Evolutionary conservation across 139 green algal genomes (phyloP), one percentile per base, ranked within the genome.

Genomic region (Chlamydomonas schloesseri): DNA sequence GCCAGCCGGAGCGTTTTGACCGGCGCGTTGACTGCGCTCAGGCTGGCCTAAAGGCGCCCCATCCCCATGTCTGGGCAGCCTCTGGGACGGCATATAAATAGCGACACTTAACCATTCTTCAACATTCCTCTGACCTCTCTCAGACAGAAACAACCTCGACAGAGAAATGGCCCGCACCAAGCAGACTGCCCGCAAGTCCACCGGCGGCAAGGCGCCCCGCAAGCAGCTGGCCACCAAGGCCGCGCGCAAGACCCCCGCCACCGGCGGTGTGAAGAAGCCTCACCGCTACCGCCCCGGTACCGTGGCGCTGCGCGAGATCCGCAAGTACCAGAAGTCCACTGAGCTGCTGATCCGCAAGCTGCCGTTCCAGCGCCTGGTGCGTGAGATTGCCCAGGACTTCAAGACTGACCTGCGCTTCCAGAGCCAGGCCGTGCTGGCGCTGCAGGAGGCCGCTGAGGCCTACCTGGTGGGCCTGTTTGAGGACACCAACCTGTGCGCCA

Each of bases 381-480:
- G 97, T 46, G 97, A 99, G 92, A 99, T 99, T 78, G 96, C 97
- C 37, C 96, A 99, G 94, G 97, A 99, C 94, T 99, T 99, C 97
- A 99, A 99, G 95, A 98, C 97, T 73, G 97, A 99, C 95, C 94
- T 99, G 90, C 94, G 97, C 87, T 99, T 99, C 95, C 97, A 99
- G 95, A 90, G 82, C 83, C 95, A 92, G 60, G 97, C 97, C 24
- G 96, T 99, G 64, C 91, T 98, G 72, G 97, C 95, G 46, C 94
- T 99, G 70, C 97, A 99, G 93, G 97, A 99, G 92, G 97, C 97
- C 33, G 94, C 96, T 73, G 97, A 99, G 94, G 97, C 96, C 42
- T 99, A 98, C 94, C 94, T 99, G 88, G 97, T 99, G 50, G 97
- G 97, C 77, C 94, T 99, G 83, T 99, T 99, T 73, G 97, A 99